These are phyloP conservation scores for Flaveria brownii DNA, from an alignment of 129 eudicot genomes.

Conservation along the genomic window DNA sequence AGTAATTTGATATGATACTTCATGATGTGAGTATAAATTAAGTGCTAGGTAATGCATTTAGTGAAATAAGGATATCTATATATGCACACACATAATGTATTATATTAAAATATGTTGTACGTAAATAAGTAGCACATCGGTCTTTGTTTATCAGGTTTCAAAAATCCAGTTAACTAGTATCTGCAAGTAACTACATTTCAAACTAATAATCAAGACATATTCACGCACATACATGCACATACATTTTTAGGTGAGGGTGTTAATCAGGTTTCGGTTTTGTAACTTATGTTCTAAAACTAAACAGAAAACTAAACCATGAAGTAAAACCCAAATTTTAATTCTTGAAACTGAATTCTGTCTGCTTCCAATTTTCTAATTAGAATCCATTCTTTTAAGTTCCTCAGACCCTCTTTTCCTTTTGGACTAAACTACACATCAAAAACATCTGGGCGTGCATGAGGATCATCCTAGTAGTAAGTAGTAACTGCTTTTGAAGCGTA, in stretches of 20 bases:
- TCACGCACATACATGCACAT: neutral
- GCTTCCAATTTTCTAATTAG: neutral
- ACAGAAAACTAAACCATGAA: neutral
- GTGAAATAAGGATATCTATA: no score
- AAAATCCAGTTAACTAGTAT: neutral
- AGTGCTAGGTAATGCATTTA: no score
- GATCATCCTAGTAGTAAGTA: neutral
- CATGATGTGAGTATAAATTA: no score
- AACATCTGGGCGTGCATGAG: neutral
- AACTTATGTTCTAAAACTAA: neutral
- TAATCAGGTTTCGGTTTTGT: neutral
- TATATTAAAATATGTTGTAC: no score
- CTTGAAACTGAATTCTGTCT: neutral
- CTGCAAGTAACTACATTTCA: neutral
- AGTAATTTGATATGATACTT: no score
- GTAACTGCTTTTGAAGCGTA: constrained; percentile 3
- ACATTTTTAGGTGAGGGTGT: no score
- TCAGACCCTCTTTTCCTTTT: neutral
- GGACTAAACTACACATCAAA: neutral
- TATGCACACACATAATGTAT: no score
- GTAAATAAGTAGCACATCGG: no score
- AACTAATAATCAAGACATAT: no score
- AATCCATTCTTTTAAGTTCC: neutral
- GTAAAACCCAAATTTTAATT: neutral
- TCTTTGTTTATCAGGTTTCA: no score